Conservation (phyloP, 306 rosid genomes). For the Betula pendula region DNA sequence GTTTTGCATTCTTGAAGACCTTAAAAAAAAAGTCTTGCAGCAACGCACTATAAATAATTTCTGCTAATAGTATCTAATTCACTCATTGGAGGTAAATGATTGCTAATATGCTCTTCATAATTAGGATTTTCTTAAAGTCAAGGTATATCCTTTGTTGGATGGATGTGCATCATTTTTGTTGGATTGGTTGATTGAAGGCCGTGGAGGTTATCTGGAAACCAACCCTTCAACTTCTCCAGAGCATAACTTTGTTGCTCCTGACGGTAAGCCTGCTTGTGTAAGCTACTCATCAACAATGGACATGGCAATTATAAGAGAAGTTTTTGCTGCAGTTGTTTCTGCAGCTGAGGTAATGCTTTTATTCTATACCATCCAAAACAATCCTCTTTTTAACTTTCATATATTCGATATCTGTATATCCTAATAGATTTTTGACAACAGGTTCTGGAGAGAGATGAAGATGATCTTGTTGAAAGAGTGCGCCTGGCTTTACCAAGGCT, state of each 20-base stretch:
- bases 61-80: background rate
- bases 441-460: constrained; percentile 56
- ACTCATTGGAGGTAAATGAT: constrained; percentile 4
- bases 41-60: background rate
- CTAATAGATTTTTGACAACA: constrained; percentile 18
- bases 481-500: constrained; percentile 46
- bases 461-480: constrained; percentile 39
- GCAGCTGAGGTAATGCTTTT: constrained; percentile 62
- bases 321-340: constrained; percentile 51
- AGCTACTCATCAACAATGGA: constrained; percentile 83
- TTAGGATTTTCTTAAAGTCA: constrained; percentile 62
- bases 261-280: constrained; percentile 72
- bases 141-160: constrained; percentile 79
- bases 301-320: constrained; percentile 63
- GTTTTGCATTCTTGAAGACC: background rate
- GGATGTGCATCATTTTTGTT: constrained; percentile 70
- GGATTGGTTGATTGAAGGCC: constrained; percentile 78
- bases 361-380: background rate
- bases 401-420: background rate
- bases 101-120: constrained; percentile 19
- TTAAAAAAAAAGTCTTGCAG: background rate
- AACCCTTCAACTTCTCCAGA: constrained; percentile 92
- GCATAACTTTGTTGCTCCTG: constrained; percentile 64
- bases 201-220: constrained; percentile 61
- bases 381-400: background rate